Evolutionary conservation across 2,329 filamentous ascomycete species (phyloP).

Genomic region (Sordariomycetes sp.): DNA sequence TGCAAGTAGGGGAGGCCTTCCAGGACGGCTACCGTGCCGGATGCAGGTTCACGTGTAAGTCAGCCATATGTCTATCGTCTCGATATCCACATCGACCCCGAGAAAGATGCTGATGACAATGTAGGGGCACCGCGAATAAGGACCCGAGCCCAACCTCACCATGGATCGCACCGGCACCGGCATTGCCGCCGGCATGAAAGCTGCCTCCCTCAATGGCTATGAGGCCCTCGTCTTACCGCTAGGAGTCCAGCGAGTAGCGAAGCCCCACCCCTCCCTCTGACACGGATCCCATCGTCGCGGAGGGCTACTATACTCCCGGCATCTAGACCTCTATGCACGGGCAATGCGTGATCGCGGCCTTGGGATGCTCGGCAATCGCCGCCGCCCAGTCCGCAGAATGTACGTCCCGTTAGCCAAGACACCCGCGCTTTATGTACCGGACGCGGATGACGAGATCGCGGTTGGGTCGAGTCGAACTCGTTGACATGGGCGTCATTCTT

Average conservation of each 20-base stretch:
- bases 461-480: constrained; percentile 10
- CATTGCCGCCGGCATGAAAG: constrained; percentile 10
- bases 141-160: constrained; percentile 15
- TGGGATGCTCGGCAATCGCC: constrained; percentile 20
- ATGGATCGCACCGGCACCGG: constrained; percentile 10
- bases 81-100: constrained; percentile 1
- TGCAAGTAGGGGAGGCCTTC: constrained; percentile 50
- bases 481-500: constrained; percentile 12
- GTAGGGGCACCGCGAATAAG: constrained; percentile 4
- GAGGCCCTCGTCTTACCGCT: constrained; percentile 7
- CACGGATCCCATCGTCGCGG: constrained; percentile 9
- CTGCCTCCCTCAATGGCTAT: constrained; percentile 9
- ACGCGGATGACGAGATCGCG: constrained; percentile 11
- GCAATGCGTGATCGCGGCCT: constrained; percentile 11
- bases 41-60: constrained; percentile 10
- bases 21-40: constrained; percentile 30
- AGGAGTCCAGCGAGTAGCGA: constrained; percentile 8
- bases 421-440: constrained; percentile 10
- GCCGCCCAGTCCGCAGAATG: constrained; percentile 11
- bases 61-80: background rate
- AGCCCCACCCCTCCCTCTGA: constrained; percentile 5
- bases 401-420: constrained; percentile 12
- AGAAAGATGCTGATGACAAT: background rate
- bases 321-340: constrained; percentile 16
- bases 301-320: constrained; percentile 24